A percentile compares a stretch with the other conserved stretches of the same genome.
These are phyloP conservation scores for Ogataea minuta DNA, from an alignment of 805 yeast species.

Conservation along the genomic window DNA sequence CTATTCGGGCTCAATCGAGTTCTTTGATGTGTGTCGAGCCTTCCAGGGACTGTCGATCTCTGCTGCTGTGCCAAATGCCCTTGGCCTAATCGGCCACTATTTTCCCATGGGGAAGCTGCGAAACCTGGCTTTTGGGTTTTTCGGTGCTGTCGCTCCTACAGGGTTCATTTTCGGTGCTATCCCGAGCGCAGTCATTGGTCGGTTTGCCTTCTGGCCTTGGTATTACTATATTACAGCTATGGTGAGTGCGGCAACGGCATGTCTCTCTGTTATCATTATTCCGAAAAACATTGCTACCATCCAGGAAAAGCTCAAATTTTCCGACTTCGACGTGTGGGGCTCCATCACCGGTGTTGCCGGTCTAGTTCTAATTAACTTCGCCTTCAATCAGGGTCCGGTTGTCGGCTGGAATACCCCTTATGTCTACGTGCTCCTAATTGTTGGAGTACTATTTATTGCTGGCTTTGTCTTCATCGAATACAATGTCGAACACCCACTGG, in stretches of 20 bases:
- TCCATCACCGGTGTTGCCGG: conserved; percentile 56
- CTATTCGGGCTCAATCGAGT: conserved; percentile 47
- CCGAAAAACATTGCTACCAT: conserved; percentile 33
- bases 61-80: conserved; percentile 54
- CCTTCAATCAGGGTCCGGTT: conserved; percentile 74
- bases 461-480: conserved; percentile 51
- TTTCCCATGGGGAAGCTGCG: conserved; percentile 48
- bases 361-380: conserved; percentile 60
- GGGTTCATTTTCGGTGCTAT: conserved; percentile 59
- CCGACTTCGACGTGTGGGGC: conserved; percentile 51
- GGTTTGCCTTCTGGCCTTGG: conserved; percentile 60
- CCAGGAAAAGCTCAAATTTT: conserved; percentile 8
- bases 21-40: conserved; percentile 55
- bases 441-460: conserved; percentile 44
- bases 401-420: conserved; percentile 66
- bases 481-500: conserved; percentile 32
- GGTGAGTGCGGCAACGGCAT: conserved; percentile 33
- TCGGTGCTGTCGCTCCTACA: conserved; percentile 62
- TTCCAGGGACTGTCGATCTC: conserved; percentile 68
- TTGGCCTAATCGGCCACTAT: conserved; percentile 53
- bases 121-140: conserved; percentile 51
- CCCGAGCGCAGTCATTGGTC: conserved; percentile 48
- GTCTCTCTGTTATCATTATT: conserved; percentile 36
- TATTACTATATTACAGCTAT: conserved; percentile 49
- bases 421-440: conserved; percentile 51